These are phyloP conservation scores for Cerioporus squamosus DNA, from an alignment of 1,284 basidiomycete species.

Conservation along the genomic window DNA sequence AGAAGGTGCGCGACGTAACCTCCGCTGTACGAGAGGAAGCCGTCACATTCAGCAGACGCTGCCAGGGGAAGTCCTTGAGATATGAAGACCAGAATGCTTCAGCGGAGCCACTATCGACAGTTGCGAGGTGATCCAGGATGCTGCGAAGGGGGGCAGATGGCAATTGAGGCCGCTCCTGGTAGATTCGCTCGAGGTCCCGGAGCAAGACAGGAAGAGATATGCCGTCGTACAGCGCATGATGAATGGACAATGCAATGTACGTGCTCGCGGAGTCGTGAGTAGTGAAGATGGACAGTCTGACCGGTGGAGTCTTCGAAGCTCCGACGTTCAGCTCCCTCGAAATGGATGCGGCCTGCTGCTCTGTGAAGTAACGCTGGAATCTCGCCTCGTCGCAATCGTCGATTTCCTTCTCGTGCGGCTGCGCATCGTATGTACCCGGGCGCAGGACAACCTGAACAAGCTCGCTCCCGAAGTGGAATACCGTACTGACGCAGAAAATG, in stretches of 20 bases:
- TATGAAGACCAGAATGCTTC: constrained; percentile 42
- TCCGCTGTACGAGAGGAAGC: constrained; percentile 22
- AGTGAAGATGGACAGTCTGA: constrained; percentile 39
- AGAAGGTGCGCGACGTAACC: constrained; percentile 30
- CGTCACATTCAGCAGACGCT: constrained; percentile 24
- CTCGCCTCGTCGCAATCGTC: constrained; percentile 15
- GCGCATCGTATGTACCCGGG: constrained; percentile 25
- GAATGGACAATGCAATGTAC: constrained; percentile 47
- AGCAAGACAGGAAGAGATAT: constrained; percentile 47
- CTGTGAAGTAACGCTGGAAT: constrained; percentile 40
- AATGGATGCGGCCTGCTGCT: constrained; percentile 33
- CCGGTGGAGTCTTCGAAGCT: constrained; percentile 39
- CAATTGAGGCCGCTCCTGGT: constrained; percentile 26
- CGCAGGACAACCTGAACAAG: constrained; percentile 48
- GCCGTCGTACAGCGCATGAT: constrained; percentile 53
- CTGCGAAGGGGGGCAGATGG: constrained; percentile 29
- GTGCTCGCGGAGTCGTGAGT: constrained; percentile 5
- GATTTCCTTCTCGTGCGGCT: constrained; percentile 33
- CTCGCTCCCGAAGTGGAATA: constrained; percentile 46
- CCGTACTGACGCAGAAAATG: constrained; percentile 38
- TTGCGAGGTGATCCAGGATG: constrained; percentile 40
- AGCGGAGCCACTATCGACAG: constrained; percentile 35
- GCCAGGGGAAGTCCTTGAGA: constrained; percentile 42
- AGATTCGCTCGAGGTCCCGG: constrained; percentile 42
- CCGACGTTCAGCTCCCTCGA: constrained; percentile 42